Evolutionary conservation across 805 yeast genomes (phyloP).

Genomic region (Cyberlindnera mrakii): DNA sequence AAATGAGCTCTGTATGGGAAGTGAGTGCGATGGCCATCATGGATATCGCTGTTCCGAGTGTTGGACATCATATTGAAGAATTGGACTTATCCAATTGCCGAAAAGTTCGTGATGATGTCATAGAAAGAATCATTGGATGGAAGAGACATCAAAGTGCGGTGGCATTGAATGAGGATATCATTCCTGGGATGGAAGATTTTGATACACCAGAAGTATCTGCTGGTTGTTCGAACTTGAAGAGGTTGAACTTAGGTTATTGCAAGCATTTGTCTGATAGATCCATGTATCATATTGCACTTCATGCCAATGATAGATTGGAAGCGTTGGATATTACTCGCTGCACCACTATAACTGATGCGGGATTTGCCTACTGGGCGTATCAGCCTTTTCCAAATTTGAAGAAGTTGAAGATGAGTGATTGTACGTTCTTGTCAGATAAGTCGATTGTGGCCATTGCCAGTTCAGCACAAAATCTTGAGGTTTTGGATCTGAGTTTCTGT

Average conservation of each 20-base stretch:
- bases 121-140: slow-evolving; percentile 65
- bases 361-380: slow-evolving; percentile 61
- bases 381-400: slow-evolving; percentile 47
- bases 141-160: slow-evolving; percentile 10
- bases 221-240: slow-evolving; percentile 56
- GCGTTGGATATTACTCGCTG: slow-evolving; percentile 64
- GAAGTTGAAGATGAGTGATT: slow-evolving; percentile 55
- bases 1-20: slow-evolving; percentile 71
- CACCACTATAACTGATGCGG: slow-evolving; percentile 71
- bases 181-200: slow-evolving; percentile 27
- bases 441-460: slow-evolving; percentile 57
- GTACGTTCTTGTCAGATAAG: slow-evolving; percentile 66
- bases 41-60: slow-evolving; percentile 64
- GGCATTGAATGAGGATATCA: slow-evolving; percentile 16
- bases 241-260: slow-evolving; percentile 63
- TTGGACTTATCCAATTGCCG: slow-evolving; percentile 69
- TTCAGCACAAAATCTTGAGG: slow-evolving; percentile 51
- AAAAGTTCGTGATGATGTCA: slow-evolving; percentile 64
- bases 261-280: slow-evolving; percentile 66
- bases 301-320: slow-evolving; percentile 50
- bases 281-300: slow-evolving; percentile 55
- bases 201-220: slow-evolving; percentile 19
- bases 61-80: slow-evolving; percentile 52
- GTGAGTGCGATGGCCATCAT: slow-evolving; percentile 75
- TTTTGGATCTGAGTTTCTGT: slow-evolving; percentile 63